Evolutionary conservation across 2,329 filamentous ascomycete genomes (phyloP), one percentile per base, ranked within the genome.

Genomic region (Exophiala bonariae): DNA sequence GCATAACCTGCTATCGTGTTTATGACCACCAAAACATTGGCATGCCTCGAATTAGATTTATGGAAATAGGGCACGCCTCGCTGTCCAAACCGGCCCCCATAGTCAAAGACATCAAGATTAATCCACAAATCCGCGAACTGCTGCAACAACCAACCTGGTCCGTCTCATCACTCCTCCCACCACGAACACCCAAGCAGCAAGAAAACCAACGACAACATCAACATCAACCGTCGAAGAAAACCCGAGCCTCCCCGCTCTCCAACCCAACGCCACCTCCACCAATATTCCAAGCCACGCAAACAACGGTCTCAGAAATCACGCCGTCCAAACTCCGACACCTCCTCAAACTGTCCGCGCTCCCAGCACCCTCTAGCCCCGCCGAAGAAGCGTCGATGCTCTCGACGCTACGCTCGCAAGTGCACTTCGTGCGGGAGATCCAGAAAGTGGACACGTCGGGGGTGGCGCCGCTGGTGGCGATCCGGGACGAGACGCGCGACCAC

Each of bases 371-470:
- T 19, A 40, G 35, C 13, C 56, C 72, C 2, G 74, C 74, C 41
- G 84, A 90, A 59, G 86, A 95, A 64, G 61, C 72, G 0, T 69
- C 75, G 19, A 89, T 96, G 81, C 77, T 95, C 3, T 64, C 78
- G 17, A 91, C 85, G 1, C 77, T 99, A 2, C 78, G 84, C 42
- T 82, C 86, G 23, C 93, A 99, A 64, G 79, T 99, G 0, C 85
- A 87, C 61, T 99, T 99, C 63, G 90, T 97, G n/a, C 83, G 81
- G 52, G 82, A 89, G 53, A 83, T 97, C 16, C 91, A 95, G 62
- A 73, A 77, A 35, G 85, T 96, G 39, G 80, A 95, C 65, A 91
- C 89, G 0, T 69, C 75, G 0, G 82, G 79, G 3, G 75, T 96
- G 0, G 76, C 82, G 46, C 91, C 93, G 0, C 70, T 99, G 34